Percentiles rank a stretch among this genome's conserved stretches.
Evolutionary conservation across 108 stramenopile species (phyloP).

Genomic region (Fragilariopsis cylindrus): DNA sequence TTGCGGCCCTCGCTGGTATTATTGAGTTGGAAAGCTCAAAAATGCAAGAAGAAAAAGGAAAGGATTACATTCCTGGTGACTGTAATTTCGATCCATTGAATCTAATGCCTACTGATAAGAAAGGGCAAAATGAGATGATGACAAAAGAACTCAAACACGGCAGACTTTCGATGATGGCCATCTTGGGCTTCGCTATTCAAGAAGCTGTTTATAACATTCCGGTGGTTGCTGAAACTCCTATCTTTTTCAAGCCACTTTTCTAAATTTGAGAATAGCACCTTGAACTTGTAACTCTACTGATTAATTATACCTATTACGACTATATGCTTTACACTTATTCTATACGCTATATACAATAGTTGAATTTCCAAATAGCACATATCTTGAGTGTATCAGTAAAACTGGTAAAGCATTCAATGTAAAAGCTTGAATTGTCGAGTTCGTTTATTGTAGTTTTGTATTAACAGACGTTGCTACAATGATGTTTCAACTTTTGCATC

Average conservation of each 20-base stretch:
- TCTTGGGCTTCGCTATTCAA: conserved; percentile 84
- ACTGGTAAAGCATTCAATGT: too few relatives aligned
- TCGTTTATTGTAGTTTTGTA: too few relatives aligned
- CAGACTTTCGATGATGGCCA: conserved; percentile 89
- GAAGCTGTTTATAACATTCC: conserved; percentile 80
- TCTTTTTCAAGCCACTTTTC: conserved; percentile 77
- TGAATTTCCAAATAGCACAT: too few relatives aligned
- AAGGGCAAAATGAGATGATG: conserved; percentile 63
- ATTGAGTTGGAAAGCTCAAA: conserved; percentile 66
- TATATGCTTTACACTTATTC: too few relatives aligned
- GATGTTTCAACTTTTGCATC: too few relatives aligned
- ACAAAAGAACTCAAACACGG: conserved; percentile 89
- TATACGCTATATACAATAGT: too few relatives aligned
- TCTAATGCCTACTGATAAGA: conserved; percentile 70
- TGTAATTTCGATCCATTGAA: conserved; percentile 79
- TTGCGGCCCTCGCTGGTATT: conserved; percentile 46
- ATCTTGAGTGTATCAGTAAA: too few relatives aligned
- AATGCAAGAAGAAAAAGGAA: conserved; percentile 66
- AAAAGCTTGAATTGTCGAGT: too few relatives aligned
- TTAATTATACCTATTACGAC: too few relatives aligned
- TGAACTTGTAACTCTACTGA: too few relatives aligned
- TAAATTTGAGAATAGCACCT: conserved; percentile 30
- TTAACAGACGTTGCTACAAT: too few relatives aligned
- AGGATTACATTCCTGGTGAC: conserved; percentile 70
- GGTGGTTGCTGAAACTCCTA: conserved; percentile 78